Conservation (phyloP, 768 basidiomycete species). For the Auricularia sp. region DNA sequence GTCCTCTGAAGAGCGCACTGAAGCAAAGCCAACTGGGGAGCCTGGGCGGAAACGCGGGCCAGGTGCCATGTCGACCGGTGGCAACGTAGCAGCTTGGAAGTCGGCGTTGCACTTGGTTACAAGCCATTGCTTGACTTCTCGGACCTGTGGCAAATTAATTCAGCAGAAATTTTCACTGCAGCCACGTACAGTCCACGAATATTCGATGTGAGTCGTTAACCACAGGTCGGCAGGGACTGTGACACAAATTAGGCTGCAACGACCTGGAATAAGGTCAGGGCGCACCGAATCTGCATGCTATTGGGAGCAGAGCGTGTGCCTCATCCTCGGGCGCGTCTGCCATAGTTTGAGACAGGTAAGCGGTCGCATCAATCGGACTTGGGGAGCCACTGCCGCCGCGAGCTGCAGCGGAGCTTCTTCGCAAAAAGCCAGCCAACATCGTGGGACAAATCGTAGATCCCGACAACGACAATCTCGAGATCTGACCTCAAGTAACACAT, state of each 20-base stretch:
- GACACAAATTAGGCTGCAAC: constrained; percentile 7
- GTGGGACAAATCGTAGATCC: no score
- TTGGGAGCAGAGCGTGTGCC: constrained; percentile 21
- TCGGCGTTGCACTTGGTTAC: constrained; percentile 41
- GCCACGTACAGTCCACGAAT: constrained; percentile 34
- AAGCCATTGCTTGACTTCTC: constrained; percentile 53
- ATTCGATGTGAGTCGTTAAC: constrained; percentile 60
- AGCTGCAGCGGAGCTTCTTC: no score
- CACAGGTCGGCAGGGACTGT: constrained; percentile 68
- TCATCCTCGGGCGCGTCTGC: not conserved
- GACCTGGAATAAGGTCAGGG: constrained; percentile 1
- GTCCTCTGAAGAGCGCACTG: not conserved
- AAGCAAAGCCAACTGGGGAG: constrained; percentile 40
- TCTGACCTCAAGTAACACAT: no score
- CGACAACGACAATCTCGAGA: no score
- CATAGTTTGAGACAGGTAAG: no score
- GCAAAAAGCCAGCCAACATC: no score
- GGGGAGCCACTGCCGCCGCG: no score
- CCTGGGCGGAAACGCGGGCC: constrained; percentile 9
- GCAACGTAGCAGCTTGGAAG: constrained; percentile 9
- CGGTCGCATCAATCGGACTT: no score
- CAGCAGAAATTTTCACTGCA: no score
- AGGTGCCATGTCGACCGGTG: constrained; percentile 9
- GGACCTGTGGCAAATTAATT: constrained; percentile 21
- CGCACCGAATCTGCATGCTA: constrained; percentile 52